Conservation (phyloP, 805 yeast genomes). For the Brettanomyces naardenensis region DNA sequence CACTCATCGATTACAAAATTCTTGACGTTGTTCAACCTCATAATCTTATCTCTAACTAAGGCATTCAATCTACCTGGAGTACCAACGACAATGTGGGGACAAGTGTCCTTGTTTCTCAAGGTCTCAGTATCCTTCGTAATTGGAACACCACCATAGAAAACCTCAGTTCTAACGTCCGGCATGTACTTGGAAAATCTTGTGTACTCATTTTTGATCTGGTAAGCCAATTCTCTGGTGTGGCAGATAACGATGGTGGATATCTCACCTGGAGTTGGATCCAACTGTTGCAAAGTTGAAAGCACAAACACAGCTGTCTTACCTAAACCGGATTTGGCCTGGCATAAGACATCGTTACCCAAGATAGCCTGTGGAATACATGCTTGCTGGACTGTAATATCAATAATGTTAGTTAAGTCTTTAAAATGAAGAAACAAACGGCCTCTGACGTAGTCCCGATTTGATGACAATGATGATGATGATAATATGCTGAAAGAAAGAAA, state of each 20-base stretch:
- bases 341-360: conserved; percentile 93
- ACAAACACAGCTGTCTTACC: conserved; percentile 99
- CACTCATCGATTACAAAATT: conserved; percentile 96
- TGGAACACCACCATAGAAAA: conserved; percentile 93
- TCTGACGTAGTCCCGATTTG: no score
- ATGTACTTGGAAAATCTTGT: conserved; percentile 95
- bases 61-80: conserved; percentile 98
- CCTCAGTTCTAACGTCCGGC: conserved; percentile 97
- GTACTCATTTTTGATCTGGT: conserved; percentile 95
- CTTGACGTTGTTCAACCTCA: conserved; percentile 83
- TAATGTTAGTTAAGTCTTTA: conserved; percentile 1
- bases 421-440: no score
- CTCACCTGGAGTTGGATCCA: conserved; percentile 97
- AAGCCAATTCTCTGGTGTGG: conserved; percentile 98
- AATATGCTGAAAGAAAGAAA: not conserved
- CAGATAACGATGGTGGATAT: conserved; percentile 90
- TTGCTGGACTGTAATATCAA: conserved; percentile 67
- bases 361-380: conserved; percentile 97
- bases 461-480: not conserved
- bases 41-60: conserved; percentile 81
- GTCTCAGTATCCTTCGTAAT: conserved; percentile 78
- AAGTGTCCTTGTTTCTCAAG: conserved; percentile 83
- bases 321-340: conserved; percentile 99
- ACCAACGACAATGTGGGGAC: conserved; percentile 95
- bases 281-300: conserved; percentile 89